Conservation (phyloP, 306 rosid species). For the Benincasa hispida region DNA sequence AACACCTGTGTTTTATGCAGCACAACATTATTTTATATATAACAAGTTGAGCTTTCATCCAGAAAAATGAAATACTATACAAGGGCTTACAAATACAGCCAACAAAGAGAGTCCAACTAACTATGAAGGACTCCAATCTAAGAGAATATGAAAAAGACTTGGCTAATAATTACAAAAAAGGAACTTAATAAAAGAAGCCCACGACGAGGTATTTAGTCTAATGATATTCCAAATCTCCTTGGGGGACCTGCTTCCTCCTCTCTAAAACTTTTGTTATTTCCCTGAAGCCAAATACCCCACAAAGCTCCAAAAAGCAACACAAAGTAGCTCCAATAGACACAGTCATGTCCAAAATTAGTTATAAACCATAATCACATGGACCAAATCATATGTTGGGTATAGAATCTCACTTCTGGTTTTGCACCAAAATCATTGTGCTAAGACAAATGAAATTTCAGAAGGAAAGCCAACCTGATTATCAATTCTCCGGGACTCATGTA, state of each 20-base stretch:
- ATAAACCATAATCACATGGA: background rate
- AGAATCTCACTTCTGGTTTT: background rate
- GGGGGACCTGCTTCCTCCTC: background rate
- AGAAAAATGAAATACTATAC: background rate
- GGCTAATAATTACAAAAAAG: background rate
- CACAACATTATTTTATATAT: background rate
- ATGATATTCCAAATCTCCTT: background rate
- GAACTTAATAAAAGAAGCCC: background rate
- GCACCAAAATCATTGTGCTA: background rate
- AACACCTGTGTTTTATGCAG: background rate
- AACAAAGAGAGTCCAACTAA: background rate
- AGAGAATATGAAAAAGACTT: background rate
- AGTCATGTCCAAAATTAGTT: background rate
- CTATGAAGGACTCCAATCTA: background rate
- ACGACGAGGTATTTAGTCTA: background rate
- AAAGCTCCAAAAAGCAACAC: background rate
- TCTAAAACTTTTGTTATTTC: background rate
- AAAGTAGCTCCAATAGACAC: background rate
- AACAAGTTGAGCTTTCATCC: background rate
- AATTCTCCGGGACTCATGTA: constrained; percentile 93
- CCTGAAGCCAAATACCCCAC: background rate
- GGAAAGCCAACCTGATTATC: constrained; percentile 68
- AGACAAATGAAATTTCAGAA: background rate
- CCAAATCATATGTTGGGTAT: background rate
- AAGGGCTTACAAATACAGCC: background rate